Evolutionary conservation across 495 filamentous ascomycete genomes (phyloP).

Genomic region (Lichenothelia convexa): DNA sequence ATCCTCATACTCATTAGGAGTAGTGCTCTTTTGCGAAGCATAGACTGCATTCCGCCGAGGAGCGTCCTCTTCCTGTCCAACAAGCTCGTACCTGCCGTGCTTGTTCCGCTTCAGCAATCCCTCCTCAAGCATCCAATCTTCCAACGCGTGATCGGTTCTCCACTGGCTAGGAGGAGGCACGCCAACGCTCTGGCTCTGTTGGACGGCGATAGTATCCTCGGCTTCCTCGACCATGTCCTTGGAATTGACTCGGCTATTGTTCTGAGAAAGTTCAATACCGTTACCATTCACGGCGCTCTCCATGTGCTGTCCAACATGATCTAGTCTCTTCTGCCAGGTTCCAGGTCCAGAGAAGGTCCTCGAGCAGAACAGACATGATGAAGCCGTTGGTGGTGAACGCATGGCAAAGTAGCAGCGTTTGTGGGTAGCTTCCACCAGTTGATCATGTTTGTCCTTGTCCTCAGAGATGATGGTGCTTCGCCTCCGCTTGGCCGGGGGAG

Average conservation of each 20-base stretch:
- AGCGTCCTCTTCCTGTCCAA: too few relatives aligned
- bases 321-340: conserved; percentile 73
- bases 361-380: conserved; percentile 52
- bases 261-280: too few relatives aligned
- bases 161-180: too few relatives aligned
- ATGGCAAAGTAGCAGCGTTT: conserved; percentile 39
- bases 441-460: background rate
- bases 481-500: background rate
- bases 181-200: conserved; percentile 16
- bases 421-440: background rate
- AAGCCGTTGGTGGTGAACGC: conserved; percentile 40
- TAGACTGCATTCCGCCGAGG: too few relatives aligned
- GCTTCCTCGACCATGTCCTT: too few relatives aligned
- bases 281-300: conserved; percentile 30
- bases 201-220: too few relatives aligned
- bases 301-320: conserved; percentile 75
- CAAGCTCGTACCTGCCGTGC: conserved; percentile 10
- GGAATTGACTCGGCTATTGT: too few relatives aligned
- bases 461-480: background rate
- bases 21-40: too few relatives aligned
- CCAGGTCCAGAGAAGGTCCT: conserved; percentile 38
- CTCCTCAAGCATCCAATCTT: conserved; percentile 33
- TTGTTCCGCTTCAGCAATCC: conserved; percentile 20
- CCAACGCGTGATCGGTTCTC: conserved; percentile 28
- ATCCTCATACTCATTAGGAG: too few relatives aligned